Conservation (phyloP, 371 early-diverging fungal genomes). For the Gilbertella persicaria region DNA sequence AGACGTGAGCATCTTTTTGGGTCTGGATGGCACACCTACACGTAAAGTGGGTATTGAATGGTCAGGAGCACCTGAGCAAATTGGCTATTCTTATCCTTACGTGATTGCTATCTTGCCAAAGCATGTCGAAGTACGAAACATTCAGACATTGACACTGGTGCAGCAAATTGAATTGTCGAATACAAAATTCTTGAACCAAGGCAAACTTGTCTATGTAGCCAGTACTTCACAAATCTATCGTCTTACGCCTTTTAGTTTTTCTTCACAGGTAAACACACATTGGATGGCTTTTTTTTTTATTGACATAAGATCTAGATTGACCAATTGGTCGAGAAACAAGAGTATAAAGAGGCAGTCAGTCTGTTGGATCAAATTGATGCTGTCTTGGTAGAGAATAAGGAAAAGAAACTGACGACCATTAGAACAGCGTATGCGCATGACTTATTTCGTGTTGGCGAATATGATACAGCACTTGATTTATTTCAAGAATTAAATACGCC, state of each 20-base stretch:
- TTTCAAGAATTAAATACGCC: constrained; percentile 82
- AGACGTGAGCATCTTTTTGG: constrained; percentile 75
- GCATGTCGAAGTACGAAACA: constrained; percentile 84
- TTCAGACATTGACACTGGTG: constrained; percentile 79
- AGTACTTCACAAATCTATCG: constrained; percentile 83
- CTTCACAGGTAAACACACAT: constrained; percentile 69
- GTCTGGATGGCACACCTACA: constrained; percentile 66
- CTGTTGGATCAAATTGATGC: constrained; percentile 88
- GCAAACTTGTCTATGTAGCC: constrained; percentile 79
- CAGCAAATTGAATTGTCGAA: constrained; percentile 73
- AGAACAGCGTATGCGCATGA: constrained; percentile 85
- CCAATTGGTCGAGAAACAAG: constrained; percentile 73
- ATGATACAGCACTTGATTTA: constrained; percentile 76
- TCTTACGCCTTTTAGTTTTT: constrained; percentile 82
- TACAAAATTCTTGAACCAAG: constrained; percentile 63
- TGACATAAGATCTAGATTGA: constrained; percentile 49
- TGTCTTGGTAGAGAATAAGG: constrained; percentile 79
- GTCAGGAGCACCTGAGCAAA: constrained; percentile 72
- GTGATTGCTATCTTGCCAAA: constrained; percentile 70
- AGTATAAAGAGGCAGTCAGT: constrained; percentile 85
- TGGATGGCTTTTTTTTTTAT: not conserved
- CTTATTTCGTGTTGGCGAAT: constrained; percentile 75
- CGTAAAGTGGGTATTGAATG: constrained; percentile 75
- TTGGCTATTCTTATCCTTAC: constrained; percentile 78
- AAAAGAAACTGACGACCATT: constrained; percentile 62